A percentile compares a stretch with the other conserved stretches of the same genome.
These are phyloP conservation scores for Antrodiella citrinella DNA, from an alignment of 768 basidiomycete species.

Conservation along the genomic window DNA sequence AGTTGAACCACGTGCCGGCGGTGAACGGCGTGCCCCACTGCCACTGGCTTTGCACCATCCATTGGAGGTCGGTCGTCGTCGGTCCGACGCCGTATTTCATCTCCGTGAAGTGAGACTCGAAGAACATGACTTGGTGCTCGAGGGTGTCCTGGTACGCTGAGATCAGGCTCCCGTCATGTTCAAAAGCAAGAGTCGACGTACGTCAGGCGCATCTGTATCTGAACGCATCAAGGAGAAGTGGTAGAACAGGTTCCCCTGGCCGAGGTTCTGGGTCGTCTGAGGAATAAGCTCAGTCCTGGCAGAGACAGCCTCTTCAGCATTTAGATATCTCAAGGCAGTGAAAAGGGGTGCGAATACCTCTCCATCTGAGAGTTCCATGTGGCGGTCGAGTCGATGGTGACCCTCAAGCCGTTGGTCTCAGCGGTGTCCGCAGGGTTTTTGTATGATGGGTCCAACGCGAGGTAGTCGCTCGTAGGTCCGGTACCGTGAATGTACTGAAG, in stretches of 20 bases:
- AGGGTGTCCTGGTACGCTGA: conserved; percentile 31
- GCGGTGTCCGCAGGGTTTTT: conserved; percentile 50
- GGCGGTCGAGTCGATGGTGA: conserved; percentile 46
- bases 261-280: conserved; percentile 44
- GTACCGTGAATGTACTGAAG: conserved; percentile 44
- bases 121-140: conserved; percentile 58
- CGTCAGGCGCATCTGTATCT: conserved; percentile 43
- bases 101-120: conserved; percentile 59
- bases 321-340: too few relatives aligned
- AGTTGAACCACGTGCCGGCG: conserved; percentile 54
- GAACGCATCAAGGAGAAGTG: conserved; percentile 50
- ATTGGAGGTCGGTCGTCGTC: conserved; percentile 40
- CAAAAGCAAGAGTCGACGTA: conserved; percentile 19
- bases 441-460: conserved; percentile 40
- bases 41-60: conserved; percentile 38
- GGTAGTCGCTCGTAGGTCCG: conserved; percentile 42
- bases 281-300: conserved; percentile 24
- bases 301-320: too few relatives aligned
- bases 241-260: conserved; percentile 50
- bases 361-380: conserved; percentile 46
- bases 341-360: conserved; percentile 21
- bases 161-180: background rate
- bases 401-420: conserved; percentile 42
- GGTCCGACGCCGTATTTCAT: conserved; percentile 50
- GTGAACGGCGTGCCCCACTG: conserved; percentile 46